A percentile compares a stretch with the other conserved stretches of the same genome.
Conservation (phyloP, 192 early-diverging fungal species). For the Coemansia sp. region DNA sequence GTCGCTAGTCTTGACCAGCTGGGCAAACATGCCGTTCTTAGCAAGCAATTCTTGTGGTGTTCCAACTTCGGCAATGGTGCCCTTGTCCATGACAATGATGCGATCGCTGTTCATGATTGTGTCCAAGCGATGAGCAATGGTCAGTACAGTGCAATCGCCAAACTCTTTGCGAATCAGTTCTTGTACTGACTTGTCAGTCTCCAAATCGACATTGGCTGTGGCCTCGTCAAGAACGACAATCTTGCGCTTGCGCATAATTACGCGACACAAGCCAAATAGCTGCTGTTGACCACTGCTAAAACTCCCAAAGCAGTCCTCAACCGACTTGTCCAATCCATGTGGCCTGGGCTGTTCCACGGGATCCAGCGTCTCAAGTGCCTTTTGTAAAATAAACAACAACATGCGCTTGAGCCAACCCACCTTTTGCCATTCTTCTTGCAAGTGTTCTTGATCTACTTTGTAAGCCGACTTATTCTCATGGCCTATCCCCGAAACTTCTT, state of each 20-base stretch:
- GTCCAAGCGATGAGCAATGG: constrained; percentile 72
- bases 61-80: constrained; percentile 62
- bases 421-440: not conserved
- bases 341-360: not conserved
- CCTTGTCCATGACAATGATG: constrained; percentile 72
- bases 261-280: constrained; percentile 60
- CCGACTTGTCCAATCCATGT: not conserved
- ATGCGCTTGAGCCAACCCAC: not conserved
- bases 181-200: constrained; percentile 21
- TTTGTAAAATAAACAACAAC: not conserved
- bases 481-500: not conserved
- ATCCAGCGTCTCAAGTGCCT: not conserved
- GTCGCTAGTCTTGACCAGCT: too few relatives aligned
- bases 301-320: constrained; percentile 25
- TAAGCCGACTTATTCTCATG: not conserved
- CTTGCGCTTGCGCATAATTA: constrained; percentile 55
- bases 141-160: constrained; percentile 50
- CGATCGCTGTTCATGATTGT: constrained; percentile 64
- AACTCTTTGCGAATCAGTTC: constrained; percentile 55
- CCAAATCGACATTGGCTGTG: constrained; percentile 61
- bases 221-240: constrained; percentile 69
- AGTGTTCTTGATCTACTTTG: not conserved
- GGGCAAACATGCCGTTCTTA: too few relatives aligned
- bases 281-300: constrained; percentile 59
- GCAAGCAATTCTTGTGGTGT: constrained; percentile 31